Evolutionary conservation across 192 early-diverging fungal species (phyloP).

Genomic region (Linnemannia schmuckeri): DNA sequence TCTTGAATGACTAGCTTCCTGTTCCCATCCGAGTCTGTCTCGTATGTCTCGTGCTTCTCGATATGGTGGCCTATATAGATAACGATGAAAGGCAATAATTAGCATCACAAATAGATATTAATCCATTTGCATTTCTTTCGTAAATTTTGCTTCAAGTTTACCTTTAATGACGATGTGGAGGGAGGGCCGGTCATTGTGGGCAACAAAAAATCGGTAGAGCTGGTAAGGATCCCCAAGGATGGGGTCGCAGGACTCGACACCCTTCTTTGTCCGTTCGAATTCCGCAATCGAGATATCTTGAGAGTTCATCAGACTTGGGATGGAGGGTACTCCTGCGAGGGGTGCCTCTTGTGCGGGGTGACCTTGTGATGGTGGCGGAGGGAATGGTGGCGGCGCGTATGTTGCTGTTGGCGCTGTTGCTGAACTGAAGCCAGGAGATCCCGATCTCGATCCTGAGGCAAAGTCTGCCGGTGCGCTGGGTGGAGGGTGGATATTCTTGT

Average conservation of each 20-base stretch:
- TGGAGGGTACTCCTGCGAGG: slow-evolving; percentile 39
- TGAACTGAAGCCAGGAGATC: neutral
- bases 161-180: slow-evolving; percentile 46
- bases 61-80: slow-evolving; percentile 36
- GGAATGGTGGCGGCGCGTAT: slow-evolving; percentile 18
- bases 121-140: too few relatives aligned
- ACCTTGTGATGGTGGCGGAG: slow-evolving; percentile 4
- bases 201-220: slow-evolving; percentile 56
- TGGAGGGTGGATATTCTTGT: neutral
- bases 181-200: slow-evolving; percentile 52
- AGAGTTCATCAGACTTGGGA: slow-evolving; percentile 23
- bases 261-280: slow-evolving; percentile 15
- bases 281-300: slow-evolving; percentile 52
- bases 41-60: slow-evolving; percentile 14
- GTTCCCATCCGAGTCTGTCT: slow-evolving; percentile 32
- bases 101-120: too few relatives aligned
- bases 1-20: neutral
- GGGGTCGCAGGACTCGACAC: slow-evolving; percentile 31
- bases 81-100: neutral
- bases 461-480: neutral
- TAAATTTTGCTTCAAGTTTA: neutral
- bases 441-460: neutral
- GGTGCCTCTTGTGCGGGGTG: neutral
- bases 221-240: slow-evolving; percentile 44
- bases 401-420: neutral